Evolutionary conservation across 208 protist species (phyloP).

Genomic region (Acanthamoeba castellanii): DNA sequence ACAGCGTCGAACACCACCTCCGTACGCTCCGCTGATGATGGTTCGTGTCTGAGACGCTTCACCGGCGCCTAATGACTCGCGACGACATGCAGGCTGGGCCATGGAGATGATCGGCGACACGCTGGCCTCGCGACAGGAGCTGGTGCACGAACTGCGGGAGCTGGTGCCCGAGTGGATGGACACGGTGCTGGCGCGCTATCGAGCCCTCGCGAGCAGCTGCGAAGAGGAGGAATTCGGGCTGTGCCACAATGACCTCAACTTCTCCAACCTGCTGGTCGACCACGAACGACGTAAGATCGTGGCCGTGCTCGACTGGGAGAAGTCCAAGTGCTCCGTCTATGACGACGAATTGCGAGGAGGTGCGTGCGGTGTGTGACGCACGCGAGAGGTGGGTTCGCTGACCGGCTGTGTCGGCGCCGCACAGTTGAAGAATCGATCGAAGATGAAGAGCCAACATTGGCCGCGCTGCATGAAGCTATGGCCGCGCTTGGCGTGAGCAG

Average conservation of each 20-base stretch:
- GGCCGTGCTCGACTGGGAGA: constrained; percentile 20
- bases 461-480: no score
- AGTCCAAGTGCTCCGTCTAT: neutral
- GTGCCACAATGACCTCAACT: neutral
- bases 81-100: no score
- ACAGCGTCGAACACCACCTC: neutral
- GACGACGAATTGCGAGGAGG: neutral
- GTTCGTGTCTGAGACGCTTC: no score
- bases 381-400: neutral
- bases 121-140: neutral
- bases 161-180: neutral
- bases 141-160: neutral
- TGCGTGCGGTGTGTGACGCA: neutral
- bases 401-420: neutral
- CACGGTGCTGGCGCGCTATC: neutral
- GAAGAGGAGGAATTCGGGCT: neutral
- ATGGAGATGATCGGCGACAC: no score
- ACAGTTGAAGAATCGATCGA: neutral
- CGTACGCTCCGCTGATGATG: neutral
- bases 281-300: neutral
- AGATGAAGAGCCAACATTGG: no score
- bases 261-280: constrained; percentile 10
- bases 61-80: neutral
- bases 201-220: neutral
- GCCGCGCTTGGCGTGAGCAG: no score